Conservation (phyloP, 2,329 filamentous ascomycete species). For the Parasarocladium wereldwijsianum region DNA sequence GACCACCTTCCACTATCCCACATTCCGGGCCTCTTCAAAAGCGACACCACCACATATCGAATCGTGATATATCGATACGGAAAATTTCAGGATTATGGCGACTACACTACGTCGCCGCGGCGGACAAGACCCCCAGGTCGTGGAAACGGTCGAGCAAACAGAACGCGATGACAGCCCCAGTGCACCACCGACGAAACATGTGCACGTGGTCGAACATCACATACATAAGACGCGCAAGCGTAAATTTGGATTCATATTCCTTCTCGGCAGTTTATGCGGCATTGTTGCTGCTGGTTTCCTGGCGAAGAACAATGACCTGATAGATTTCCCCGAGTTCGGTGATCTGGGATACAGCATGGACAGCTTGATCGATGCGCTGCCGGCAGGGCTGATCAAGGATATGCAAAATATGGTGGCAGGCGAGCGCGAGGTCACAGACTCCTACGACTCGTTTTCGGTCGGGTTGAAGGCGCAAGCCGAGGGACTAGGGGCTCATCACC, state of each 20-base stretch:
- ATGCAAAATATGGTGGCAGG: slow-evolving; percentile 74
- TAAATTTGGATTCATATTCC: slow-evolving; percentile 68
- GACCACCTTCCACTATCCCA: background rate
- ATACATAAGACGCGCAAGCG: slow-evolving; percentile 47
- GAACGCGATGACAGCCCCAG: slow-evolving; percentile 13
- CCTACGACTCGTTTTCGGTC: slow-evolving; percentile 88
- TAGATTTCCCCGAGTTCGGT: slow-evolving; percentile 56
- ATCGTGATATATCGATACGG: background rate
- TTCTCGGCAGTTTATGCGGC: slow-evolving; percentile 79
- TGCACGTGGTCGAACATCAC: slow-evolving; percentile 28
- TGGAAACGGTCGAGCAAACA: background rate
- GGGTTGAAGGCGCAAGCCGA: slow-evolving; percentile 70
- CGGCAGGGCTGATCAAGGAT: slow-evolving; percentile 72
- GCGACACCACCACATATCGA: background rate
- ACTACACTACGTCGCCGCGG: slow-evolving; percentile 19
- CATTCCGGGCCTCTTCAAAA: background rate
- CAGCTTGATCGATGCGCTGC: slow-evolving; percentile 72
- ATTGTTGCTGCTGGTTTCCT: slow-evolving; percentile 83
- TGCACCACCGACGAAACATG: slow-evolving; percentile 14
- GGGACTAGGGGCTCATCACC: slow-evolving; percentile 68
- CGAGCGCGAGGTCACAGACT: slow-evolving; percentile 68
- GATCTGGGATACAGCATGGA: slow-evolving; percentile 82
- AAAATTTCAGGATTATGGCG: slow-evolving; percentile 12
- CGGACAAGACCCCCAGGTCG: slow-evolving; percentile 7
- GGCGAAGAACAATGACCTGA: slow-evolving; percentile 75